Base-by-base conservation (phyloP, 2,329 filamentous ascomycete species). In the Fusarium sp. region DNA sequence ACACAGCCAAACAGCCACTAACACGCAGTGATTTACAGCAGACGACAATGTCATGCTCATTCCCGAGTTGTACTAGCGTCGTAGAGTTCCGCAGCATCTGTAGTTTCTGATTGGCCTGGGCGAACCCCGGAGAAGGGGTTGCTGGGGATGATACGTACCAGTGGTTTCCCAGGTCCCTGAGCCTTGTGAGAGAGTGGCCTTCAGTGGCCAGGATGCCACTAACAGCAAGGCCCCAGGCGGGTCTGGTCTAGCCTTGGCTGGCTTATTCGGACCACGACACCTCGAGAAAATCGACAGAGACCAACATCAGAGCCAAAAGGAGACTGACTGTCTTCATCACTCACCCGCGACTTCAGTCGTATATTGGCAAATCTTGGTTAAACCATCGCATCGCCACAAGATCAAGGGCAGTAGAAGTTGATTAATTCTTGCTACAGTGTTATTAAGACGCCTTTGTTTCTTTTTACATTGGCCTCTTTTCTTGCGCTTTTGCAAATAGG, bases 221-320 rank as follows among this genome's bases (percentile, higher is more conserved):
- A 70, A 70, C 70, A 72, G 58, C 51, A 44, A 63, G 62, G 62
- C 58, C 68, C 55, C 57, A 52, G 68, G 68, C 66, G 68, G 71
- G 71, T 63, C 61, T 53, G 50, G 60, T 32, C 51, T 66, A 64
- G 60, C 66, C 59, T 59, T 72, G 60, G 66, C 64, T 70, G 78
- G 78, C 79, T 79, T 80, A 79, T 80, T 80, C 79, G 77, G 77
- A 79, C 79, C 78, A 80, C 78, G 78, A 80, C 79, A 80, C 75
- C 77, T 79, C 71, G 75, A 79, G 76, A 80, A 80, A 80, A 79
- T 74, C 78, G 73, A 79, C 62, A 59, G 73, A 68, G 68, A 67
- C 77, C 72, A 76, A 78, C 78, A 78, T 73, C 76, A 74, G 75
- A 60, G 70, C 71, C 76, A 76, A 78, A 73, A 76, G 76, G 76